Conservation (phyloP, 805 yeast genomes). For the Wickerhamiella nectarea region DNA sequence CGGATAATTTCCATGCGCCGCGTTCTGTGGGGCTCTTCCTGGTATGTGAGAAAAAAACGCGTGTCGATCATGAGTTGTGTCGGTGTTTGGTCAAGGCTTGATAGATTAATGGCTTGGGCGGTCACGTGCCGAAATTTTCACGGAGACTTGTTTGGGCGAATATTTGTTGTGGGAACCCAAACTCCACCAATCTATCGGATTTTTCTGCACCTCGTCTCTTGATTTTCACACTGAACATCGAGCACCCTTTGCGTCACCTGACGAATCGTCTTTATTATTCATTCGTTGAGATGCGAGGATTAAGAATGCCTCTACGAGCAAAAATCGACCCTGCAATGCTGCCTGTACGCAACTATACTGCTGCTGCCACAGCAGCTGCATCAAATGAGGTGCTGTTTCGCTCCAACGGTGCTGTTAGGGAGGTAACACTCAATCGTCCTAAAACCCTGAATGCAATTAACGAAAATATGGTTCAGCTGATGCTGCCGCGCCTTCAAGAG, state of each 20-base stretch:
- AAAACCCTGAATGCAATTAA: conserved; percentile 74
- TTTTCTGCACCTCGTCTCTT: too few species aligned
- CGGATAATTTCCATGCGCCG: conserved; percentile 62
- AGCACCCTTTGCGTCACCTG: background rate
- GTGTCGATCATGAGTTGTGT: conserved; percentile 10
- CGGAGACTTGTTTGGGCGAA: too few species aligned
- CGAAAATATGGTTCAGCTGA: conserved; percentile 56
- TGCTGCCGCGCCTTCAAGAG: conserved; percentile 62
- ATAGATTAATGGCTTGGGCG: background rate
- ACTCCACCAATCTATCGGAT: too few species aligned
- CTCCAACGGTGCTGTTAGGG: conserved; percentile 50
- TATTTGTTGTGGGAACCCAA: too few species aligned
- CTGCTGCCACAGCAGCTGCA: conserved; percentile 7
- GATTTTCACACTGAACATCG: too few species aligned
- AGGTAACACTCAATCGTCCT: conserved; percentile 67
- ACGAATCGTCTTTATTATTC: background rate
- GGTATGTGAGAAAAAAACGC: conserved; percentile 66
- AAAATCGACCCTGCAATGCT: conserved; percentile 19
- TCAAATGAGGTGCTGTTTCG: conserved; percentile 48
- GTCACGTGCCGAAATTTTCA: background rate
- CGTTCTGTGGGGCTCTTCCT: conserved; percentile 64
- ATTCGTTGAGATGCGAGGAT: background rate
- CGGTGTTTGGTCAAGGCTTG: background rate
- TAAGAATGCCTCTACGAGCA: conserved; percentile 26
- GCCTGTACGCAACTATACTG: conserved; percentile 10